phyloP scores from a whole-genome alignment of 2,329 filamentous ascomycete species.

The Colletotrichum somersetense region DNA sequence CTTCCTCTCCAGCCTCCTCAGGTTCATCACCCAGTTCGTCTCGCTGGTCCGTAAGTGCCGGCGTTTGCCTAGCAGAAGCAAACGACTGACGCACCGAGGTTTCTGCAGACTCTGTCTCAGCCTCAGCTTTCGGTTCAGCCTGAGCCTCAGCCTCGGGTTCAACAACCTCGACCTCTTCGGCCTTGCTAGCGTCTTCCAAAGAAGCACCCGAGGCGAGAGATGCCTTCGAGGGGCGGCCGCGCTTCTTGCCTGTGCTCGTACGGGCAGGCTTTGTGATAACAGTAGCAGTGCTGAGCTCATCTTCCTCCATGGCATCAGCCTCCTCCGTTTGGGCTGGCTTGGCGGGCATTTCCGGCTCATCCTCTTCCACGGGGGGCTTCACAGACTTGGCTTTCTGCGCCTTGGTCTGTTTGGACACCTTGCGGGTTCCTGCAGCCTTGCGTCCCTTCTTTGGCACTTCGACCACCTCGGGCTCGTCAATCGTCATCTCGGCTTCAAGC shows the following conservation, averaged over 20 bases:
- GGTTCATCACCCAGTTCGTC: constrained; percentile 11
- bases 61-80: constrained; percentile 40
- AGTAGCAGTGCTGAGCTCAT: constrained; percentile 59
- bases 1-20: constrained; percentile 7
- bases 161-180: constrained; percentile 20
- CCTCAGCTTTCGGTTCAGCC: constrained; percentile 11
- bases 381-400: constrained; percentile 58
- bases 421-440: constrained; percentile 62
- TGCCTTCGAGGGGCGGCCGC: constrained; percentile 49
- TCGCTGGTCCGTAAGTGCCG: constrained; percentile 24
- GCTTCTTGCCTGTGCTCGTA: constrained; percentile 47
- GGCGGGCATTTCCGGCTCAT: constrained; percentile 44
- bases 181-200: constrained; percentile 16
- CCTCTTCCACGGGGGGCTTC: constrained; percentile 38
- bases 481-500: constrained; percentile 62
- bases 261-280: constrained; percentile 49
- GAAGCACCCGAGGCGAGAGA: constrained; percentile 48
- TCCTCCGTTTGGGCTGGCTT: constrained; percentile 34
- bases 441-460: constrained; percentile 67
- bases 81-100: constrained; percentile 30
- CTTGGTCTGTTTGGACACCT: constrained; percentile 65
- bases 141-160: not conserved
- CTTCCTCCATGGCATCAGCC: constrained; percentile 46
- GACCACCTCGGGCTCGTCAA: constrained; percentile 52
- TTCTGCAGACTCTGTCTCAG: constrained; percentile 37